These are phyloP conservation scores for Parsonsia alboflavescens DNA, from an alignment of 257 asterid species.

Conservation along the genomic window DNA sequence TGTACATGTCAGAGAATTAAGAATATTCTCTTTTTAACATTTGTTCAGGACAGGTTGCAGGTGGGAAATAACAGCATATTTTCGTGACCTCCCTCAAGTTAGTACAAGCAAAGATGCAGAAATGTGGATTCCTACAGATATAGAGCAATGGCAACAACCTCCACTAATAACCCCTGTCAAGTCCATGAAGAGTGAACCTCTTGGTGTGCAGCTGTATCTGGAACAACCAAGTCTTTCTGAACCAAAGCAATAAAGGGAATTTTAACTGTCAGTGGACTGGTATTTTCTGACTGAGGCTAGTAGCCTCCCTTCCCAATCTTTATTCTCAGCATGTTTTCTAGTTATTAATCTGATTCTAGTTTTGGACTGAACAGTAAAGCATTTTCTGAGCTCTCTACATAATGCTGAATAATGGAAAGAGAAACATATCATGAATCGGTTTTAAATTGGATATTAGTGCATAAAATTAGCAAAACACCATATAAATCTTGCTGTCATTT, in stretches of 20 bases:
- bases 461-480: background rate
- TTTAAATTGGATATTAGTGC: background rate
- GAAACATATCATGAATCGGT: background rate
- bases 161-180: conserved; percentile 71
- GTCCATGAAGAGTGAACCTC: conserved; percentile 83
- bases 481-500: background rate
- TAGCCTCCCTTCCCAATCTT: background rate
- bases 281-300: background rate
- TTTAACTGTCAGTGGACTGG: background rate
- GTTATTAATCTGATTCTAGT: background rate
- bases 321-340: background rate
- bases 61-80: conserved; percentile 87
- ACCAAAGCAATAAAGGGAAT: conserved; percentile 24
- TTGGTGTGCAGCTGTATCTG: conserved; percentile 73
- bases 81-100: conserved; percentile 53
- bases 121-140: conserved; percentile 76
- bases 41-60: conserved; percentile 53
- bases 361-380: background rate
- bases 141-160: conserved; percentile 81
- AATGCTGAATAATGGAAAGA: background rate
- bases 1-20: background rate
- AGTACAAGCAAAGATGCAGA: conserved; percentile 55
- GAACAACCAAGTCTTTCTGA: conserved; percentile 60
- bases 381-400: background rate
- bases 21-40: background rate